A percentile compares a stretch with the other conserved stretches of the same genome.
Evolutionary conservation across 345 rosid species (phyloP).

Genomic region (Adansonia digitata): DNA sequence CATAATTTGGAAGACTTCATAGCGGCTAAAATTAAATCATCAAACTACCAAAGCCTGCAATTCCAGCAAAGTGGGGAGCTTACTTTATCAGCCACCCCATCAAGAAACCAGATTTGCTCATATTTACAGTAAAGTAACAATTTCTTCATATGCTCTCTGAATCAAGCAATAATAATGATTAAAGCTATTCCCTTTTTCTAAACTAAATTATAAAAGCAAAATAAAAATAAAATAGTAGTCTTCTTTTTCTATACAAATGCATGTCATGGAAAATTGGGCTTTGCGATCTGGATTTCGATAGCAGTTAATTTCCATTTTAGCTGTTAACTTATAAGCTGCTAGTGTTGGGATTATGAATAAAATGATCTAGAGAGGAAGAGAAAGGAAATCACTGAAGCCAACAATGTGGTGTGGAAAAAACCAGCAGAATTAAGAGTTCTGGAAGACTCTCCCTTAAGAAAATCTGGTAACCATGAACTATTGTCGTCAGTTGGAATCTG

Average conservation of each 20-base stretch:
- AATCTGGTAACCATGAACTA: conserved; percentile 45
- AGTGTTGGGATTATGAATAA: not conserved
- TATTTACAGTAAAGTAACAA: conserved; percentile 27
- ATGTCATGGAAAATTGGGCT: conserved; percentile 28
- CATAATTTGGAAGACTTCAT: conserved; percentile 1
- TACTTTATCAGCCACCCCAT: conserved; percentile 8
- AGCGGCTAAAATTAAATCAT: conserved; percentile 9
- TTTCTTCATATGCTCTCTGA: not conserved
- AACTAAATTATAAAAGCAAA: not conserved
- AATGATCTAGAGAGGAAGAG: conserved; percentile 13
- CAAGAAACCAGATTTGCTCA: too few species aligned
- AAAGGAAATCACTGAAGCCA: conserved; percentile 16
- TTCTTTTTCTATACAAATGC: conserved; percentile 15
- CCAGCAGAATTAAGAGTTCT: conserved; percentile 14
- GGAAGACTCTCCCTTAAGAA: conserved; percentile 35
- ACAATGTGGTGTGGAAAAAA: conserved; percentile 16
- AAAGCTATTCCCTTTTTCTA: conserved; percentile 7
- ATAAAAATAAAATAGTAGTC: not conserved
- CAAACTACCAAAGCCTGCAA: conserved; percentile 31
- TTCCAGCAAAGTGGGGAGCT: conserved; percentile 36
- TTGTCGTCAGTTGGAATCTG: conserved; percentile 21
- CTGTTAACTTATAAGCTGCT: not conserved
- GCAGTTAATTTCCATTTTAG: not conserved
- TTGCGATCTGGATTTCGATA: conserved; percentile 19
- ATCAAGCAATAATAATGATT: conserved; percentile 5